phyloP scores from a whole-genome alignment of 345 rosid genomes.

The Microcos paniculata region DNA sequence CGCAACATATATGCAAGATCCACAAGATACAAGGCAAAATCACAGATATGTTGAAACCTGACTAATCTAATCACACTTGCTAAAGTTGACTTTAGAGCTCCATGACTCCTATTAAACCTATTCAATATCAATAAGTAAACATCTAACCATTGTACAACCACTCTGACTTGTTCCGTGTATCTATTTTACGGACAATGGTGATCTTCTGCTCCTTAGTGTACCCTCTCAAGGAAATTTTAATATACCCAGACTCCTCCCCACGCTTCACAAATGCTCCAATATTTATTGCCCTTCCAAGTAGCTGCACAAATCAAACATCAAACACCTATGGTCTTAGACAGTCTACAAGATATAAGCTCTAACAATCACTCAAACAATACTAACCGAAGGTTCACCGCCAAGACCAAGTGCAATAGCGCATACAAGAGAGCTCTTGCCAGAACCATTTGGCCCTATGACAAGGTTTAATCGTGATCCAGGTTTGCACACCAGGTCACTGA shows the following conservation, averaged over 20 bases:
- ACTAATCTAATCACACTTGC: not conserved
- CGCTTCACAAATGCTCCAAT: constrained; percentile 93
- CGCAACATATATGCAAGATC: not conserved
- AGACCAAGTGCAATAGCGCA: constrained; percentile 96
- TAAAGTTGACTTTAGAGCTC: not conserved
- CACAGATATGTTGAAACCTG: not conserved
- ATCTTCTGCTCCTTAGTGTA: constrained; percentile 49
- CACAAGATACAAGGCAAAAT: not conserved
- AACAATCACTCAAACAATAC: constrained; percentile 12
- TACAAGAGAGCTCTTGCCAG: constrained; percentile 95
- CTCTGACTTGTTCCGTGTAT: constrained; percentile 81
- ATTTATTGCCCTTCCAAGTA: constrained; percentile 87
- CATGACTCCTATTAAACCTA: not conserved
- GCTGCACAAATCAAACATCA: constrained; percentile 41
- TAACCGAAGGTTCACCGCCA: constrained; percentile 89
- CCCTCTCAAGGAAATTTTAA: constrained; percentile 79
- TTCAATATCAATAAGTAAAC: constrained; percentile 7
- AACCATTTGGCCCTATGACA: constrained; percentile 95
- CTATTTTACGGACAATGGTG: constrained; percentile 65
- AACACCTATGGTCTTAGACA: not conserved
- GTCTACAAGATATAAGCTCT: not conserved
- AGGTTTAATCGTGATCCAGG: constrained; percentile 89
- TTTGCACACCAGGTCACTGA: constrained; percentile 68
- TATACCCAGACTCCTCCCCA: constrained; percentile 71
- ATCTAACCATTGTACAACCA: constrained; percentile 79